Percentiles rank a stretch among this genome's conserved stretches.
These are phyloP conservation scores for Triadica sebifera DNA, from an alignment of 345 rosid genomes.

Conservation along the genomic window DNA sequence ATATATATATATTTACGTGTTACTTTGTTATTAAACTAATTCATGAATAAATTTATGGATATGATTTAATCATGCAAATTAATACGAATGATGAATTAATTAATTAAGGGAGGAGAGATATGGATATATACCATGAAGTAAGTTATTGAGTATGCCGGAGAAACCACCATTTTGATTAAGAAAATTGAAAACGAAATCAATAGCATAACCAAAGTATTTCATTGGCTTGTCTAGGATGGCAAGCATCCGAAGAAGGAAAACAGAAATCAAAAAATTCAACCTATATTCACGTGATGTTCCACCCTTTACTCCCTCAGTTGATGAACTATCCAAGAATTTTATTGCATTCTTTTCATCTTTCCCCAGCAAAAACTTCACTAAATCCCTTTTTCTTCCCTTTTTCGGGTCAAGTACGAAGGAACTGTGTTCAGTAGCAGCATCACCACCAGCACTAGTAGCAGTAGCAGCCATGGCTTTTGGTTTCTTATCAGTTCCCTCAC, in stretches of 20 bases:
- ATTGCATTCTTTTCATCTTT: constrained; percentile 38
- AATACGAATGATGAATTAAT: too few species aligned
- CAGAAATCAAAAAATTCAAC: constrained; percentile 59
- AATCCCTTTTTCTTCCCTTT: constrained; percentile 48
- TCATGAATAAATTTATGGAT: too few species aligned
- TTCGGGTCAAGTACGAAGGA: constrained; percentile 51
- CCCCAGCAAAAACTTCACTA: constrained; percentile 42
- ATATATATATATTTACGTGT: too few species aligned
- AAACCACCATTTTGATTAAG: constrained; percentile 54
- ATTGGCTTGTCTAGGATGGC: constrained; percentile 49
- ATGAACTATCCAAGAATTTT: constrained; percentile 51
- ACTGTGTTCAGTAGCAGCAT: too few species aligned
- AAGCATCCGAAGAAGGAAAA: constrained; percentile 52
- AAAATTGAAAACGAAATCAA: constrained; percentile 69
- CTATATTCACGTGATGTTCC: constrained; percentile 40
- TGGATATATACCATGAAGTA: constrained; percentile 41
- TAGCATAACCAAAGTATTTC: constrained; percentile 51
- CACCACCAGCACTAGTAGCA: too few species aligned
- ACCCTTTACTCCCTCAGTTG: constrained; percentile 23
- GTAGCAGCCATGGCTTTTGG: neutral
- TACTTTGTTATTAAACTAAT: too few species aligned
- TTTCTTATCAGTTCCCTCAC: neutral
- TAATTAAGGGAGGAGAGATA: neutral
- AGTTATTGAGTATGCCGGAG: constrained; percentile 43
- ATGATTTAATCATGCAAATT: too few species aligned